These are phyloP conservation scores for Brettanomyces sp. DNA, from an alignment of 805 yeast genomes.

Conservation along the genomic window DNA sequence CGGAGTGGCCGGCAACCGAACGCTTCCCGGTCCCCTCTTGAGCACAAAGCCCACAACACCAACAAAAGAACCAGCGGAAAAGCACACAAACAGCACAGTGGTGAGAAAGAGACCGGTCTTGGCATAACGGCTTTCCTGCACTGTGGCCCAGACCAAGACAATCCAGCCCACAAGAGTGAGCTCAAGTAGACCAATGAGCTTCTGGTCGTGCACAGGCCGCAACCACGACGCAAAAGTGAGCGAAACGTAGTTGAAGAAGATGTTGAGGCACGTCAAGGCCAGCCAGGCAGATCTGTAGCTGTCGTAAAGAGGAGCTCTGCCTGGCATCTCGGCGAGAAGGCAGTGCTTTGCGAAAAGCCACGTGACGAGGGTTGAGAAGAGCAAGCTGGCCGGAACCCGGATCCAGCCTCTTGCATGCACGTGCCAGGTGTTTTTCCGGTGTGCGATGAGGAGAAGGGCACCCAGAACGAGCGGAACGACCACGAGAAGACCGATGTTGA, in stretches of 20 bases:
- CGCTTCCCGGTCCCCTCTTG: constrained; percentile 5
- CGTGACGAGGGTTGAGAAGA: constrained; percentile 32
- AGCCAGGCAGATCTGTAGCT: constrained; percentile 41
- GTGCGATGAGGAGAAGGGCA: constrained; percentile 37
- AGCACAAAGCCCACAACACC: constrained; percentile 44
- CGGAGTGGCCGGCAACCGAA: neutral
- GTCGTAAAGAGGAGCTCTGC: constrained; percentile 34
- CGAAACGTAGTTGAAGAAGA: constrained; percentile 47
- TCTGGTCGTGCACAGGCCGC: constrained; percentile 50
- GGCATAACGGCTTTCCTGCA: constrained; percentile 35
- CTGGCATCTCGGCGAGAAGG: constrained; percentile 33
- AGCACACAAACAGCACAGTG: constrained; percentile 36
- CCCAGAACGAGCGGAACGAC: constrained; percentile 45
- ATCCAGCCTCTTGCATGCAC: constrained; percentile 34
- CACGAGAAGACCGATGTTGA: constrained; percentile 44
- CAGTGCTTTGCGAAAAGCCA: constrained; percentile 31
- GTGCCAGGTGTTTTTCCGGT: constrained; percentile 39
- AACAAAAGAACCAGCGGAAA: constrained; percentile 36
- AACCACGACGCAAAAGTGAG: constrained; percentile 36
- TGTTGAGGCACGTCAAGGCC: constrained; percentile 35
- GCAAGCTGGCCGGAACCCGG: constrained; percentile 53
- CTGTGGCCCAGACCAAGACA: constrained; percentile 39
- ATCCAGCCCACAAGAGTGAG: constrained; percentile 51
- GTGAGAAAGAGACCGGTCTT: constrained; percentile 47
- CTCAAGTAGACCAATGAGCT: constrained; percentile 48